phyloP scores from a whole-genome alignment of 2,329 filamentous ascomycete species.

The Gyromitra esculenta region DNA sequence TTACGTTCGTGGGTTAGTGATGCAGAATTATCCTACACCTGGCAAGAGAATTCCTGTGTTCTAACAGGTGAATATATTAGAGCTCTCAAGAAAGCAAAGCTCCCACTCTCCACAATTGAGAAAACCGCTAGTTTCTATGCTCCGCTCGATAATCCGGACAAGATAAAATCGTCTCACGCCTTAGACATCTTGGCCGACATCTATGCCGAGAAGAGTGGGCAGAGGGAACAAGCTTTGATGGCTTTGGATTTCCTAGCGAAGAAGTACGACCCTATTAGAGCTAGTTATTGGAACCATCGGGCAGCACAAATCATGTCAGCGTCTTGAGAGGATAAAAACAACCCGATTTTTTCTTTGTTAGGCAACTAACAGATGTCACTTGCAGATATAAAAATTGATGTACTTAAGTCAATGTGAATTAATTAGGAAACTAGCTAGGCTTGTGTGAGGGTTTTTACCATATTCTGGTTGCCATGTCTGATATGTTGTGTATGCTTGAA shows the following conservation, averaged over 20 bases:
- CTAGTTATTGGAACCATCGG: conserved; percentile 79
- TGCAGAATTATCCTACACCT: not conserved
- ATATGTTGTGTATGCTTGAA: not conserved
- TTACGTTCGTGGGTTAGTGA: conserved; percentile 73
- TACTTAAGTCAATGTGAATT: not conserved
- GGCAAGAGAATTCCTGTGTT: conserved; percentile 63
- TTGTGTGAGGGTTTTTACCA: not conserved
- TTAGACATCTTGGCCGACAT: conserved; percentile 78
- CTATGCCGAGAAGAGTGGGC: conserved; percentile 63
- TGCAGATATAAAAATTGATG: not conserved
- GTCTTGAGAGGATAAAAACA: not conserved
- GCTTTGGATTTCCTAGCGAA: conserved; percentile 78
- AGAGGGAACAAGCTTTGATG: conserved; percentile 47
- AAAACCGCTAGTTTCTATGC: conserved; percentile 55
- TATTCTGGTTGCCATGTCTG: not conserved
- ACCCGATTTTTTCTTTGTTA: not conserved
- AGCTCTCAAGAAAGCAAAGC: conserved; percentile 58
- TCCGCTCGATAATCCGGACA: conserved; percentile 54
- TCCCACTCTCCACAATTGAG: conserved; percentile 51
- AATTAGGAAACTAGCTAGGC: not conserved
- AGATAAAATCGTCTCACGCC: conserved; percentile 66
- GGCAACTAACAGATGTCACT: not conserved
- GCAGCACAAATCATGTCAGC: conserved; percentile 28
- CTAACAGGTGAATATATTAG: conserved; percentile 69
- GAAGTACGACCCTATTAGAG: conserved; percentile 89